Evolutionary conservation across 176 grass and related monocot genomes (phyloP), one percentile per base, ranked within the genome.

Genomic region (Aegilops speltoides): DNA sequence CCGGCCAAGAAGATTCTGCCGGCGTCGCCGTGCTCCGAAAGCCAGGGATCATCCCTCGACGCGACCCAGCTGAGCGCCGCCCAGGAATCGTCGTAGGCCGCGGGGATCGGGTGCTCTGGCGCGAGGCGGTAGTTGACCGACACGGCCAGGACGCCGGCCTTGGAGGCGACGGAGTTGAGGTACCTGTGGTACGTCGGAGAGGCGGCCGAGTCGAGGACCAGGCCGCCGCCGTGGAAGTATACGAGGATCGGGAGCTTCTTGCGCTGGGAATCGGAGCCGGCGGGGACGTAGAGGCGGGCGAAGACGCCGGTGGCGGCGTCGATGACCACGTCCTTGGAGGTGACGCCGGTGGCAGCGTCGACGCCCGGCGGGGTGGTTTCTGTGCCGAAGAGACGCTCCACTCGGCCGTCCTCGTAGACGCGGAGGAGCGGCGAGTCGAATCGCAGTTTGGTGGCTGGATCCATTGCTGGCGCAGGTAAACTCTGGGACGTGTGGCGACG

Each of bases 71-170:
- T 54, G 73, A 96, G 76, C 13, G 91, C 89, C 7, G 32, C 13
- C 84, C 76, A 72, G 17, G 89, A 67, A 20, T 96, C 94, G 0
- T 93, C 69, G 67, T 93, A 90, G 74, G 89, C 91, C 2, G 73
- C 72, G 3, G 94, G 91, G 28, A 91, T 14, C 7, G 72, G 89
- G 59, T 91, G 81, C 54, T 96, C 94, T 0, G 94, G 94, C n/a
- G 87, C 94, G 8, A 93, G 91, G 15, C 89, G 87, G 84, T 93
- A 96, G 65, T 88, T 77, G 24, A 96, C 85, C 9, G 89, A 93
- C 66, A 96, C 79, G 12, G 74, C 82, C 2, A 93, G 23, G 46
- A 88, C 82, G 3, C 4, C 2, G 15, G 73, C 73, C 8, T 54
- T 76, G 3, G 25, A 31, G 25, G 28, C 73, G 8, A 56, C 14